Evolutionary conservation across 1,139 yeast genomes (phyloP), one percentile per base, ranked within the genome.

Genomic region (Debaryomyces coudertii): DNA sequence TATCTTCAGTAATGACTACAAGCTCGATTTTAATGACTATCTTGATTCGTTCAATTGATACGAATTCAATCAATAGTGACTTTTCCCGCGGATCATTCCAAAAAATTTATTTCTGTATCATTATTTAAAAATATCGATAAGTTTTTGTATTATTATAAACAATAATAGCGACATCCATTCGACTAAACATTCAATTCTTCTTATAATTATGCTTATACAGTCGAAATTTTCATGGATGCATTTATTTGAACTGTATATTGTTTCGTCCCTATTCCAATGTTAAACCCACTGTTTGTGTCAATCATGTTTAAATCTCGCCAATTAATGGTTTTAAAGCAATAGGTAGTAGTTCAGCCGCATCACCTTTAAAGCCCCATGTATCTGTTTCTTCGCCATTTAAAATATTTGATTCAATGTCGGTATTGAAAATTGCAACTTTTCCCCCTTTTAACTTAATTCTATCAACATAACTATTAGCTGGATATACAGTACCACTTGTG

Each of bases 381-480:
- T 72, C 76, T 7, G 65, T 65, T 14, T 68, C 74, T 38, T 70
- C 66, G 0, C 79, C 76, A 0, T 65, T 58, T 36, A 73, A 54
- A 5, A 76, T 71, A 14, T 68, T 68, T 25, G 64, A 68, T 27
- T 79, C 85, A 20, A 76, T 73, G 46, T 83, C 90, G 1, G 86
- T 85, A 59, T 90, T 89, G 66, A 90, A 90, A 1, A 90, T 79
- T 0, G 96, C 96, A 27, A 89, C 87, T 53, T 82, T 83, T 0
- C 96, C 96, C 1, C 96, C 95, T 47, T 81, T 80, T 50, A 73
- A 73, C 47, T 71, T 73, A 2, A 87, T 88, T 52, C 92, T 71
- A 51, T 90, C 95, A 20, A 90, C 93, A 60, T 87, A 90, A 22
- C 95, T 89, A 49, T 92, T 90, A 2, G 96, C 96, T 1, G 97